Conservation (phyloP, 2,329 filamentous ascomycete genomes). For the Ascochyta rabiei region DNA sequence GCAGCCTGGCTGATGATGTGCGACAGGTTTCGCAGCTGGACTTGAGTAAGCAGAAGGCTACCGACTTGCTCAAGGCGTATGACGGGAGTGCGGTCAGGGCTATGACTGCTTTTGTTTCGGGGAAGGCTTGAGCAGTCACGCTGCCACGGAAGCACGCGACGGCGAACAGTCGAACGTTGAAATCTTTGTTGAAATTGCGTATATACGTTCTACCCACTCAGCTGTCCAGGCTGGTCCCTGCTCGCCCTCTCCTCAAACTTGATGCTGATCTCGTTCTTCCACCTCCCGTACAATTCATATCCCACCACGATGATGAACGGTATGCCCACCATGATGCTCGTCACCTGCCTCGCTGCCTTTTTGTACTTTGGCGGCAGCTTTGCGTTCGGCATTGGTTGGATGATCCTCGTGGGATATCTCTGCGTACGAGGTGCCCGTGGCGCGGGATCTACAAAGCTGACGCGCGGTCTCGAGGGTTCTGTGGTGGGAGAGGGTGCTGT, state of each 20-base stretch:
- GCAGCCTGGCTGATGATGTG: too few species aligned
- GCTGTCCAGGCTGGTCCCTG: neutral
- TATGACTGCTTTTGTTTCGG: slow-evolving; percentile 64
- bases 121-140: neutral
- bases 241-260: slow-evolving; percentile 21
- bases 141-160: too few species aligned
- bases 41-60: slow-evolving; percentile 72
- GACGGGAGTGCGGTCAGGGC: slow-evolving; percentile 73
- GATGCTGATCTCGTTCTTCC: slow-evolving; percentile 23
- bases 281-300: slow-evolving; percentile 40
- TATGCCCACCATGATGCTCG: slow-evolving; percentile 43
- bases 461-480: slow-evolving; percentile 1
- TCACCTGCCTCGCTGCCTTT: slow-evolving; percentile 37
- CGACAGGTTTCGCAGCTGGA: slow-evolving; percentile 69
- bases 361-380: slow-evolving; percentile 41
- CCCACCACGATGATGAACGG: slow-evolving; percentile 43
- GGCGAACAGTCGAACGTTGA: neutral
- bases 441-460: slow-evolving; percentile 12
- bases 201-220: neutral
- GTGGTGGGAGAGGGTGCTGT: slow-evolving; percentile 20
- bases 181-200: neutral
- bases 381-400: slow-evolving; percentile 29
- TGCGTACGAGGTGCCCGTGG: slow-evolving; percentile 8
- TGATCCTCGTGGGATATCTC: slow-evolving; percentile 19
- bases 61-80: slow-evolving; percentile 73